Evolutionary conservation across 2,329 filamentous ascomycete species (phyloP), one percentile per base, ranked within the genome.

Genomic region (Beauveria brongniartii): DNA sequence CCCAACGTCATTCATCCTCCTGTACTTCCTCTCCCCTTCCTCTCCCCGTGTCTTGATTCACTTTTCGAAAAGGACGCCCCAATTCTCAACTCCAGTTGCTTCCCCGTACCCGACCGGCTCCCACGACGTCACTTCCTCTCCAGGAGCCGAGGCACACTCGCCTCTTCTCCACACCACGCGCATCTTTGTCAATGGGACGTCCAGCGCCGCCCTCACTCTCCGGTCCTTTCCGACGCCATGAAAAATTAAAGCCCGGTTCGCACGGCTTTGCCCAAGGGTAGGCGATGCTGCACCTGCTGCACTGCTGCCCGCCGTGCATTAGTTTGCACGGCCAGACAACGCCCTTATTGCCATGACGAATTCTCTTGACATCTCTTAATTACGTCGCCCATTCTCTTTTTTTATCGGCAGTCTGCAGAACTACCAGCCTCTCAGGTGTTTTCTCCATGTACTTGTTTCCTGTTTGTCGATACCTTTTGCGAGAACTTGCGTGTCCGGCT

Each of bases 91-190:
- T 20, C 28, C 26, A 26, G 20, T 28, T 9, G 12, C 16, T 43
- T 54, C 54, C 44, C 61, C 51, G 51, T 47, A 53, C 37, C 58
- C 57, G 57, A 61, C 30, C 37, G 16, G 55, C 44, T 22, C 28
- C 18, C 14, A n/a, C 61, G 10, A 59, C 47, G 47, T 48, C 56
- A 47, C 22, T 8, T 22, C 6, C 34, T 9, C 9, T 20, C 34
- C 44, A 47, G 41, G 57, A 63, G 59, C 62, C 62, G 62, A 63
- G 62, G 62, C 59, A 53, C 57, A 60, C 12, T 22, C 16, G 28
- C 22, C 10, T 22, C 48, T 54, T 28, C 41, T 22, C 57, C 28
- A 40, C 56, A 30, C 6, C 24, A 37, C 34, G 34, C 34, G 34
- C 34, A 37, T 9, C 2, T 5, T 2, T 14, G 53, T 34, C 30